phyloP scores from a whole-genome alignment of 2,329 filamentous ascomycete genomes.

The Sporothrix luriei region DNA sequence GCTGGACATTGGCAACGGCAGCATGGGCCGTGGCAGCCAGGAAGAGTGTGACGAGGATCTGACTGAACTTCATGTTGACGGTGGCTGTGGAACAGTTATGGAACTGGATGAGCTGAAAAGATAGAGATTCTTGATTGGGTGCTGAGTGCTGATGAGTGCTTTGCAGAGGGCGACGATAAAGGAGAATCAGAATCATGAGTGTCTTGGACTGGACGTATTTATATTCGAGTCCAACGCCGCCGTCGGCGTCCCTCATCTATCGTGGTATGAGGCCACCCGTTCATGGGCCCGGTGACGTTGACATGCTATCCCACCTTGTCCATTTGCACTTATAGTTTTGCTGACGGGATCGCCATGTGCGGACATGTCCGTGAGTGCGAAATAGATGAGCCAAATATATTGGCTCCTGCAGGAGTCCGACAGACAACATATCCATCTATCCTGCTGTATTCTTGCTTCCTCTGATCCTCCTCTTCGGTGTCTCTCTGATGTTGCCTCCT shows the following conservation, averaged over 20 bases:
- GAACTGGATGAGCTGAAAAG: neutral
- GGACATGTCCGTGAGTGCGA: conserved; percentile 1
- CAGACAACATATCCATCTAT: too few relatives aligned
- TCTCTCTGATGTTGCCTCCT: neutral
- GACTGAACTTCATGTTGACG: conserved; percentile 27
- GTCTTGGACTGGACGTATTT: neutral
- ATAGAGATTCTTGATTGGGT: neutral
- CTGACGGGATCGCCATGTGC: conserved; percentile 2
- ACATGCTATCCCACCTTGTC: neutral
- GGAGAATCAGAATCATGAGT: neutral
- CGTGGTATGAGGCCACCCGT: neutral
- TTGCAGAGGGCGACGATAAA: neutral
- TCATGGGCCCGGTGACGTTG: conserved; percentile 3
- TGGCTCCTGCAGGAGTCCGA: neutral
- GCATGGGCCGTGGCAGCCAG: conserved; percentile 30
- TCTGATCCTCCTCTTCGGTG: neutral
- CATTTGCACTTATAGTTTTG: neutral
- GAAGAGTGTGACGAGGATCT: conserved; percentile 28
- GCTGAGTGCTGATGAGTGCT: neutral
- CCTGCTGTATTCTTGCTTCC: neutral
- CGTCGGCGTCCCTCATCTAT: neutral
- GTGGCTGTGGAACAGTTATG: neutral
- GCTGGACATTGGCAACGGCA: conserved; percentile 15
- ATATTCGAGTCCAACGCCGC: conserved; percentile 3
- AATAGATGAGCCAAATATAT: conserved; percentile 1